Percentiles rank a stretch among this genome's conserved stretches.
phyloP scores from a whole-genome alignment of 2,329 filamentous ascomycete species.

The Claviceps sp. region DNA sequence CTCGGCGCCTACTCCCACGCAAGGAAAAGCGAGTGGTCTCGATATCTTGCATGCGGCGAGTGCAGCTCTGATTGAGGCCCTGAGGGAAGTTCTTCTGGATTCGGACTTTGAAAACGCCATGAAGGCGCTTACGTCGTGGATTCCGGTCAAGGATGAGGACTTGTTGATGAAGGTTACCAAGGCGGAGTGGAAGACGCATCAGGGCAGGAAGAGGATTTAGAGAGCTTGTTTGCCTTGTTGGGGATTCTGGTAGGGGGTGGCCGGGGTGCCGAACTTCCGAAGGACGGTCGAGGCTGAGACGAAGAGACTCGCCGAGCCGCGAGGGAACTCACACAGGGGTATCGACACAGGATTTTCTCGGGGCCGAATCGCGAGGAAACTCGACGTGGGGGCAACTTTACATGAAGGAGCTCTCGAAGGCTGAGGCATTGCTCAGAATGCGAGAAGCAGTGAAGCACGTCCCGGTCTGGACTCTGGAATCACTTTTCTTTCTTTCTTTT shows the following conservation, averaged over 20 bases:
- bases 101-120: constrained; percentile 96
- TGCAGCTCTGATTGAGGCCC: constrained; percentile 80
- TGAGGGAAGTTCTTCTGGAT: constrained; percentile 75
- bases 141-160: constrained; percentile 89
- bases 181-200: constrained; percentile 66
- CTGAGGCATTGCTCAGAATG: neutral
- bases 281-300: no score
- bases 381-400: no score
- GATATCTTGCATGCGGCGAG: constrained; percentile 84
- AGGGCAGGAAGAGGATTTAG: constrained; percentile 31
- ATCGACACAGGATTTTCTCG: no score
- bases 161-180: constrained; percentile 81
- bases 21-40: constrained; percentile 36
- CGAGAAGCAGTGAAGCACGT: neutral
- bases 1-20: constrained; percentile 3
- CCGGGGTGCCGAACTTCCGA: no score
- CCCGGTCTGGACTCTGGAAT: neutral
- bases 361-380: no score
- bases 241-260: constrained; percentile 9
- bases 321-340: no score
- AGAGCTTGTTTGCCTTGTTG: constrained; percentile 15
- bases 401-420: no score
- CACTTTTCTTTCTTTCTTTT: neutral
- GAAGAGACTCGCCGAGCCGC: no score
- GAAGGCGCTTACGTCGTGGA: constrained; percentile 90